Evolutionary conservation across 2,329 filamentous ascomycete genomes (phyloP), one percentile per base, ranked within the genome.

Genomic region (Torrubiella hemipterigena): DNA sequence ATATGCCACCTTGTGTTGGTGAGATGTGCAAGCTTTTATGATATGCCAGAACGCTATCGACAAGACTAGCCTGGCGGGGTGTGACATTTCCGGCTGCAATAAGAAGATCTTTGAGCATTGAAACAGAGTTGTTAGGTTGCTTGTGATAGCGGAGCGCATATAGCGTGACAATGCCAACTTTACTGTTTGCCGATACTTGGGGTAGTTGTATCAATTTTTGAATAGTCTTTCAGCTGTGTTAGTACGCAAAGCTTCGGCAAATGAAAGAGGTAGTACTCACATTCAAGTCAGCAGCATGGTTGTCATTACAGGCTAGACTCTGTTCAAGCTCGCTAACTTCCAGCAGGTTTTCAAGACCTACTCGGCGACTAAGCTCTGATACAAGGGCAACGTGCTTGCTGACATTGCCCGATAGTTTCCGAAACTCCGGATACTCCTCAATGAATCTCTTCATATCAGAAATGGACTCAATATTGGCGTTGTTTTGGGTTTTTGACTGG

Each of bases 391-490:
- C 93, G 51, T 98, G 91, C 52, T 98, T 98, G 60, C 87, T 96
- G 32, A 98, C 91, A 44, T 98, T 98, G 22, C 91, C 87, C 2
- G 91, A 95, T 2, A 98, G 73, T 48, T 95, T 93, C 36, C 91
- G 77, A 55, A 98, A 98, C 52, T 98, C 91, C 3, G 91, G 91
- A 50, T 96, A 98, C 49, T 98, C 91, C 55, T 98, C 91, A 33
- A 98, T 93, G 46, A 98, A 98, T 26, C 87, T 83, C 56, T 98
- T 98, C 93, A 98, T 98, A 52, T 98, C 91, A 33, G 81, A 71
- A 50, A 98, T 96, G 12, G 89, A 95, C 50, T 98, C 91, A 38
- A 98, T 87, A 50, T 94, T 91, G 52, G 86, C 83, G 46, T 79
- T 94, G 46, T 81, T 94, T 50, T 96, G 89, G n/a, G 89, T 94